Evolutionary conservation across 2,329 filamentous ascomycete genomes (phyloP).

Genomic region (Dothistroma septosporum): DNA sequence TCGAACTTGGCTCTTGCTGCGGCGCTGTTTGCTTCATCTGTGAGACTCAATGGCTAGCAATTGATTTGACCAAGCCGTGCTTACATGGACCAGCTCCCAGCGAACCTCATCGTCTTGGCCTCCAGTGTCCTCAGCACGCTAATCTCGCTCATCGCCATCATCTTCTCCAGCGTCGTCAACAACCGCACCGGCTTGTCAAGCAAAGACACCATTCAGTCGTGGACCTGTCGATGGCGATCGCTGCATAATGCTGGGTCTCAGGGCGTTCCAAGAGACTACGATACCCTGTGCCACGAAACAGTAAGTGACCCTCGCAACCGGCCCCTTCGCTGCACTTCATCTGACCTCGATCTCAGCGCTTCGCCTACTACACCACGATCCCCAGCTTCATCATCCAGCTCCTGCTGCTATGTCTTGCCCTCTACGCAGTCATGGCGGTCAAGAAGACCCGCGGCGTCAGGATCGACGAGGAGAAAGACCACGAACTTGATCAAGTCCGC

Average conservation of each 20-base stretch:
- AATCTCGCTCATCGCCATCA: slow-evolving; percentile 39
- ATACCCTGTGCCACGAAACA: slow-evolving; percentile 40
- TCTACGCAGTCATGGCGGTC: slow-evolving; percentile 14
- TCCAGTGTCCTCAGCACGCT: slow-evolving; percentile 37
- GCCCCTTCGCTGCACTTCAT: not conserved
- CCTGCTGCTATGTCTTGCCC: slow-evolving; percentile 22
- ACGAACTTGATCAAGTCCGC: slow-evolving; percentile 17
- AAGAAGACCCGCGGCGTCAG: slow-evolving; percentile 5
- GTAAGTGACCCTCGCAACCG: slow-evolving; percentile 26
- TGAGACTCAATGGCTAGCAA: slow-evolving; percentile 9
- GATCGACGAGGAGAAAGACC: slow-evolving; percentile 23
- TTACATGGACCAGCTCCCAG: slow-evolving; percentile 33
- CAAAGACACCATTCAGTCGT: slow-evolving; percentile 37
- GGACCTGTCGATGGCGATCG: slow-evolving; percentile 36
- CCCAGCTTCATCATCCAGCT: slow-evolving; percentile 40
- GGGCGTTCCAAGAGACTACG: slow-evolving; percentile 36
- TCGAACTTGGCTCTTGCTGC: slow-evolving; percentile 37
- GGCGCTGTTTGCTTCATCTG: slow-evolving; percentile 35
- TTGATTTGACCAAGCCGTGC: not conserved
- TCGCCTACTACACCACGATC: slow-evolving; percentile 44
- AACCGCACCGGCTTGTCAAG: slow-evolving; percentile 16
- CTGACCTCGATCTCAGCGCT: slow-evolving; percentile 31
- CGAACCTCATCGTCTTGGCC: slow-evolving; percentile 36
- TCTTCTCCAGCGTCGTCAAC: slow-evolving; percentile 36
- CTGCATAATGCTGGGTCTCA: slow-evolving; percentile 13